A percentile compares a stretch with the other conserved stretches of the same genome.
These are phyloP conservation scores for Arthroderma uncinatum DNA, from an alignment of 2,329 filamentous ascomycete genomes.

Conservation along the genomic window DNA sequence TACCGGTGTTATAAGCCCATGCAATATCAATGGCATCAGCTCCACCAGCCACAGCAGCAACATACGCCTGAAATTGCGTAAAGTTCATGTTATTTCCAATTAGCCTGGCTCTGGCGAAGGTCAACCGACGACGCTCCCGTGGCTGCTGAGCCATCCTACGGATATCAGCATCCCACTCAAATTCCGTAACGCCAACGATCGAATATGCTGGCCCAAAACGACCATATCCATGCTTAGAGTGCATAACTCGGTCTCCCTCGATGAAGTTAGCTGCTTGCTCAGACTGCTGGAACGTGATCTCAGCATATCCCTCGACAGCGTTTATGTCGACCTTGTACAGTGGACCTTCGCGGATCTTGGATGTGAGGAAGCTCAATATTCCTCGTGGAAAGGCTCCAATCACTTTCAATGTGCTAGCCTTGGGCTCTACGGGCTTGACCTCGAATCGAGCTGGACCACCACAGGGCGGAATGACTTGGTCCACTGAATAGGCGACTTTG, in stretches of 20 bases:
- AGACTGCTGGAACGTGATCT: conserved; percentile 31
- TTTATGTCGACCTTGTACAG: conserved; percentile 30
- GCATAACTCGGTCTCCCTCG: conserved; percentile 22
- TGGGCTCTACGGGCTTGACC: conserved; percentile 13
- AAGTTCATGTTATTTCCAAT: conserved; percentile 27
- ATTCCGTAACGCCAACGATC: conserved; percentile 23
- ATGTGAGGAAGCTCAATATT: conserved; percentile 23
- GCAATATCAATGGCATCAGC: conserved; percentile 30
- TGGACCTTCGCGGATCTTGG: conserved; percentile 30
- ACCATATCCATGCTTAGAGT: conserved; percentile 22
- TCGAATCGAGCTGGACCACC: conserved; percentile 6
- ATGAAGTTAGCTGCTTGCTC: conserved; percentile 27
- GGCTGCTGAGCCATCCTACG: conserved; percentile 26
- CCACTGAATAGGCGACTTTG: background rate
- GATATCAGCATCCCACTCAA: conserved; percentile 27
- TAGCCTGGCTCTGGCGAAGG: conserved; percentile 30
- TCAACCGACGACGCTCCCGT: conserved; percentile 33
- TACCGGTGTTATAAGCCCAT: conserved; percentile 35
- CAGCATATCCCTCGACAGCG: conserved; percentile 21
- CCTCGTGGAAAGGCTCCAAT: conserved; percentile 15
- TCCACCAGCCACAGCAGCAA: conserved; percentile 24
- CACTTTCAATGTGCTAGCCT: conserved; percentile 22
- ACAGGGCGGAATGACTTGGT: background rate
- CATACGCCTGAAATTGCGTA: conserved; percentile 27
- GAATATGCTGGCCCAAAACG: conserved; percentile 26